Evolutionary conservation across 1,284 basidiomycete species (phyloP), one percentile per base, ranked within the genome.

Genomic region (Irpex sp.): DNA sequence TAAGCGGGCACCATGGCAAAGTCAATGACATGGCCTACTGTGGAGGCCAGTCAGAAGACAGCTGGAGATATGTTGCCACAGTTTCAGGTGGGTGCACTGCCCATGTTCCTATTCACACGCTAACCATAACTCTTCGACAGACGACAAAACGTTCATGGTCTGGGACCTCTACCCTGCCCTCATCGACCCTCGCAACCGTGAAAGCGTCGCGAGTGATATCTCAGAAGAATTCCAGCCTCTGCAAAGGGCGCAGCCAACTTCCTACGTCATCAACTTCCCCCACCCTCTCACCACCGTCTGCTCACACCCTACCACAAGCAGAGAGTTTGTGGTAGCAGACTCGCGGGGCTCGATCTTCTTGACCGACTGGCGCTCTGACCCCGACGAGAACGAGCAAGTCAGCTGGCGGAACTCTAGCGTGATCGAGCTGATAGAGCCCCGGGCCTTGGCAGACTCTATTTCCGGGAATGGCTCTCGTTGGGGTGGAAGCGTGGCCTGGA

Each of bases 111-210:
- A 5, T 9, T 45, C 14, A 28, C 16, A 12, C 49, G 37, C 23
- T 18, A 56, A 42, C 36, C 36, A 19, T 37, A 6, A 28, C 28
- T 14, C 53, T 47, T 28, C 21, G 37, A 39, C 63, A 91, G 90
- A 91, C 66, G 90, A 92, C 74, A 88, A 85, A 69, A 87, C 87
- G 79, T 79, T 92, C 55, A 87, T 92, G 82, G 83, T 93, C 14
- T 93, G 90, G 90, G 88, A 93, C 71, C 80, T 93, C 18, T 77
- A 82, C 67, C 60, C 59, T 10, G 10, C 45, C 16, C 4, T 42
- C 14, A 28, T 39, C 45, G 18, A 18, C 37, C 12, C 16, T 19
- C 55, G 28, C 23, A 55, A 36, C 55, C 33, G 35, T 4, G 48
- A 51, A 21, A 51, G 42, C 35, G 18, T 9, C 33, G 23, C 18